Evolutionary conservation across 1,284 basidiomycete genomes (phyloP).

Genomic region (Ceratobasidium sp.): DNA sequence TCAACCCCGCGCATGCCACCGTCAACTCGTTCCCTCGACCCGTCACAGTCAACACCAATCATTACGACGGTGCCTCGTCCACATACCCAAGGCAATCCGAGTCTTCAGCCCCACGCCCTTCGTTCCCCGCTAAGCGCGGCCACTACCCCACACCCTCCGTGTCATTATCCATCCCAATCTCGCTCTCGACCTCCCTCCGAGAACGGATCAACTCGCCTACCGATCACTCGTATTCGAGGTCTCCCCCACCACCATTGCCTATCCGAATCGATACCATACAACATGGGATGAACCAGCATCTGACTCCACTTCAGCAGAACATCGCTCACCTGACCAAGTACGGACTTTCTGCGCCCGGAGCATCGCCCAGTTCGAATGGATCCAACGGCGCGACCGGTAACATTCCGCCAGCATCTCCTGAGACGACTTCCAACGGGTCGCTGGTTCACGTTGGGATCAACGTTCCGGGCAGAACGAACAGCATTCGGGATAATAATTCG

Average conservation of each 20-base stretch:
- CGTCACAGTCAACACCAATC: slow-evolving; percentile 25
- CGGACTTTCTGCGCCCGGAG: slow-evolving; percentile 80
- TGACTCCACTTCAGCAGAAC: slow-evolving; percentile 80
- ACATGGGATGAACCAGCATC: slow-evolving; percentile 55
- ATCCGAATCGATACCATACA: slow-evolving; percentile 1
- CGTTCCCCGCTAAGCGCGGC: slow-evolving; percentile 35
- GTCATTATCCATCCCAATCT: slow-evolving; percentile 38
- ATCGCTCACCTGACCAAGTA: slow-evolving; percentile 82
- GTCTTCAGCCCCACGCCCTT: slow-evolving; percentile 35
- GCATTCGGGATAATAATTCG: slow-evolving; percentile 38
- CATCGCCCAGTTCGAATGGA: slow-evolving; percentile 52
- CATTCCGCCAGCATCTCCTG: slow-evolving; percentile 21
- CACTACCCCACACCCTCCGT: slow-evolving; percentile 36
- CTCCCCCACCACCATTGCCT: slow-evolving; percentile 19
- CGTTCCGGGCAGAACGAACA: slow-evolving; percentile 19
- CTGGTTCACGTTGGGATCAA: slow-evolving; percentile 26
- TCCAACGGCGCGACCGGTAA: slow-evolving; percentile 15
- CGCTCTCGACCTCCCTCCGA: slow-evolving; percentile 37
- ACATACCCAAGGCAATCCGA: slow-evolving; percentile 39
- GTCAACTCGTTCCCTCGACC: slow-evolving; percentile 37
- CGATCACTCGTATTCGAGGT: slow-evolving; percentile 21
- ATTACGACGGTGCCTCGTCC: slow-evolving; percentile 37
- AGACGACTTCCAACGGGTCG: slow-evolving; percentile 36
- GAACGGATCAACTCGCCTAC: slow-evolving; percentile 40
- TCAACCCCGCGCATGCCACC: slow-evolving; percentile 3